phyloP scores from a whole-genome alignment of 2,329 filamentous ascomycete genomes.

The Elsinoe arachidis region DNA sequence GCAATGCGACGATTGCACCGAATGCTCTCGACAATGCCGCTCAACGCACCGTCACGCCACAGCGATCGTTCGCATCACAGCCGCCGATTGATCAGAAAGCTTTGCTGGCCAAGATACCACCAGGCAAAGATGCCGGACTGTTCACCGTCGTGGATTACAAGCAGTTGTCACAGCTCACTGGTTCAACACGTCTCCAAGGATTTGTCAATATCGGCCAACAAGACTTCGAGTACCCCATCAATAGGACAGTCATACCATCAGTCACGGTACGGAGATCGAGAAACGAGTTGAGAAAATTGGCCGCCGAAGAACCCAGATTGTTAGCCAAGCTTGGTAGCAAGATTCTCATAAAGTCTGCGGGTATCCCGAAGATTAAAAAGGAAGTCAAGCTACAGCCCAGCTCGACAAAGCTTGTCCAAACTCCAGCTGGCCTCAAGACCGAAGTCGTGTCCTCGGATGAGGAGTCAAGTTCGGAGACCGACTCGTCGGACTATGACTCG shows the following conservation, averaged over 20 bases:
- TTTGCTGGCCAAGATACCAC: conserved; percentile 24
- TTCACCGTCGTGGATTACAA: conserved; percentile 36
- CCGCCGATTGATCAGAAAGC: conserved; percentile 21
- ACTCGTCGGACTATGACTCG: conserved; percentile 35
- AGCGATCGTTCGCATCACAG: background rate
- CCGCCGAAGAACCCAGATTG: conserved; percentile 34
- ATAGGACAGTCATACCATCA: conserved; percentile 30
- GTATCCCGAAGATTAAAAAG: background rate
- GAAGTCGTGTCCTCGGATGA: conserved; percentile 22
- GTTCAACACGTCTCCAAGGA: conserved; percentile 35
- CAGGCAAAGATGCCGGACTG: conserved; percentile 26
- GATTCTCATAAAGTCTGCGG: conserved; percentile 21
- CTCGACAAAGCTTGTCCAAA: conserved; percentile 3
- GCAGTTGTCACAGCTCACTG: conserved; percentile 35
- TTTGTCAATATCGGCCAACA: conserved; percentile 37
- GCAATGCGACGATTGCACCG: conserved; percentile 18
- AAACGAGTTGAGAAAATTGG: conserved; percentile 37
- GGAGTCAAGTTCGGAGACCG: conserved; percentile 38
- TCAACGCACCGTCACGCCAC: conserved; percentile 11
- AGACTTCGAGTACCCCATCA: conserved; percentile 34
- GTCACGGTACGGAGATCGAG: conserved; percentile 36
- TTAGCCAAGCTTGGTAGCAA: conserved; percentile 31
- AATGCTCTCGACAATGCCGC: conserved; percentile 1
- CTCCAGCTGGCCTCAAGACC: conserved; percentile 10
- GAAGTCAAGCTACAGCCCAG: background rate